These are phyloP conservation scores for Fusarium sacchari DNA, from an alignment of 2,329 filamentous ascomycete species.

Conservation along the genomic window DNA sequence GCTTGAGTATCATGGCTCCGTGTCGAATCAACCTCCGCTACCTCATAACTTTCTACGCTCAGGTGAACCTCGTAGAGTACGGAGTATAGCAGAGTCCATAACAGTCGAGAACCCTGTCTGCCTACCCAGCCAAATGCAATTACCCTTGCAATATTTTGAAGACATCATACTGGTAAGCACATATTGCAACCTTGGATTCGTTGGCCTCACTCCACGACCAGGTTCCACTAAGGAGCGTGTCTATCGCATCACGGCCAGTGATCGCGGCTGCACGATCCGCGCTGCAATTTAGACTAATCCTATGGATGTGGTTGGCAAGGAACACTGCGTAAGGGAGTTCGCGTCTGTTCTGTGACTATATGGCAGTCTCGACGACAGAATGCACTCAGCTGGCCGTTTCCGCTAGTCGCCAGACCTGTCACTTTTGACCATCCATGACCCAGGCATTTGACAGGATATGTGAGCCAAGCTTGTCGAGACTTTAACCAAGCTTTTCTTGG, in stretches of 20 bases:
- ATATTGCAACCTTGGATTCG: neutral
- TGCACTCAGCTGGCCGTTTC: constrained; percentile 11
- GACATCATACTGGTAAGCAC: neutral
- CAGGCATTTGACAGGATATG: constrained; percentile 25
- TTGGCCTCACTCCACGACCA: constrained; percentile 1
- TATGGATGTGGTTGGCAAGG: constrained; percentile 9
- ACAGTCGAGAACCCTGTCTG: neutral
- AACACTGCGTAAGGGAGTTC: neutral
- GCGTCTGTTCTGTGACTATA: neutral
- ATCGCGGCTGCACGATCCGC: constrained; percentile 27
- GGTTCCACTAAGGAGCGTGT: constrained; percentile 4
- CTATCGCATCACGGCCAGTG: constrained; percentile 5
- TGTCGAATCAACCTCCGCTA: neutral
- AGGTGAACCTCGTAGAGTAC: no score
- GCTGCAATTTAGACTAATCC: constrained; percentile 15
- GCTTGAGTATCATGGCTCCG: neutral
- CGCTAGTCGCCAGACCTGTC: constrained; percentile 1
- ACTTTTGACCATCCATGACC: constrained; percentile 13
- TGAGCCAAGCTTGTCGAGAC: constrained; percentile 40
- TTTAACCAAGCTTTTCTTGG: constrained; percentile 47
- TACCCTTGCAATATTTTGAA: neutral
- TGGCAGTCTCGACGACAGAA: neutral
- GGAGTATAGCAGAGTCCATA: neutral
- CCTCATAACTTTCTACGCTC: neutral
- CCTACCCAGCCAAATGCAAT: neutral